phyloP scores from a whole-genome alignment of 2,329 filamentous ascomycete genomes.

The Cladosporium sp. region DNA sequence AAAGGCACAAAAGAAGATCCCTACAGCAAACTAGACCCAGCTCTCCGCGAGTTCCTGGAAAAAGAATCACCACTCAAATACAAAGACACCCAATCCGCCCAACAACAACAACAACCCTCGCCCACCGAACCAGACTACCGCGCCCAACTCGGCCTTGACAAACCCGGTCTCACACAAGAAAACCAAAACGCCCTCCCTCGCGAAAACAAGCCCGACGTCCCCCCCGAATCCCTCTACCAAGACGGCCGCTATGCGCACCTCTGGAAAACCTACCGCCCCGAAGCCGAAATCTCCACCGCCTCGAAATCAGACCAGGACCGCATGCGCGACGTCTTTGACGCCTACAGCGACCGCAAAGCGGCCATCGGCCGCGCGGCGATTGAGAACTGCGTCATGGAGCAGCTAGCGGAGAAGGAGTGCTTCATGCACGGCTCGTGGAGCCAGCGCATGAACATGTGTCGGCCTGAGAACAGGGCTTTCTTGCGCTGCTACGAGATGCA shows the following conservation, averaged over 20 bases:
- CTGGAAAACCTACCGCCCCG: constrained; percentile 87
- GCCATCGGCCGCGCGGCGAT: constrained; percentile 78
- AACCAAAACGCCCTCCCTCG: constrained; percentile 28
- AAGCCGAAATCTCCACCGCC: constrained; percentile 66
- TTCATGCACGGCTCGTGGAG: constrained; percentile 70
- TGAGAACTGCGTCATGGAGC: constrained; percentile 90
- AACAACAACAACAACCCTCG: constrained; percentile 1
- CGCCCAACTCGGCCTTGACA: constrained; percentile 32
- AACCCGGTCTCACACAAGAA: constrained; percentile 25
- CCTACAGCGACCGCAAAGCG: constrained; percentile 78
- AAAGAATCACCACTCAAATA: constrained; percentile 78
- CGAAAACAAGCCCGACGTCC: constrained; percentile 41
- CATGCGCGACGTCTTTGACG: constrained; percentile 75
- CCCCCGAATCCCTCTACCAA: constrained; percentile 60
- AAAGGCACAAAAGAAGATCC: constrained; percentile 55
- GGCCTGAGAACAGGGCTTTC: constrained; percentile 72
- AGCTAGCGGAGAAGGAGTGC: constrained; percentile 79
- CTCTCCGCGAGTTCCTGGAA: constrained; percentile 79
- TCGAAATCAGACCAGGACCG: constrained; percentile 76
- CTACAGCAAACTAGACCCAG: constrained; percentile 74
- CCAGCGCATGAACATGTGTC: constrained; percentile 76
- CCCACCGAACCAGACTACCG: constrained; percentile 30
- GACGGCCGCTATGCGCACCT: constrained; percentile 80
- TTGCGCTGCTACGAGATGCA: constrained; percentile 90
- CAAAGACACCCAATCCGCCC: constrained; percentile 30